Evolutionary conservation across 805 yeast genomes (phyloP).

Genomic region (Wickerhamomyces alni): DNA sequence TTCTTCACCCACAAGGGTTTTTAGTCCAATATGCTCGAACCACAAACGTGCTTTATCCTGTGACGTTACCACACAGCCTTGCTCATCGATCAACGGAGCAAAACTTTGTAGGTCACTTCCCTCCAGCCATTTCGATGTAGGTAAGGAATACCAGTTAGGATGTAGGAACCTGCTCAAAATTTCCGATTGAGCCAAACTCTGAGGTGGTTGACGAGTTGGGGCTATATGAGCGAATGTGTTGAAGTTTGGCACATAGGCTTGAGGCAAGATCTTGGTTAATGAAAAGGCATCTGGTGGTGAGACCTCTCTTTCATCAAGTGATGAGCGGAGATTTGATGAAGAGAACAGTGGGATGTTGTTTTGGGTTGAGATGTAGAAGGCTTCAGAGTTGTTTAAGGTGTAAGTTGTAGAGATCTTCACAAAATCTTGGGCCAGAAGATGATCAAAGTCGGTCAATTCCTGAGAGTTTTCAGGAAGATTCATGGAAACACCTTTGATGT

Average conservation of each 20-base stretch:
- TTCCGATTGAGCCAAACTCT: slow-evolving; percentile 48
- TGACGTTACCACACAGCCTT: slow-evolving; percentile 45
- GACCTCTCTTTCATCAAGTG: slow-evolving; percentile 69
- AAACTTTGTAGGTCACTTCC: slow-evolving; percentile 44
- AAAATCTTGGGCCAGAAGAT: slow-evolving; percentile 50
- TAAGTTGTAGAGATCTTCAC: slow-evolving; percentile 51
- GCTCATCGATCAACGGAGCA: slow-evolving; percentile 64
- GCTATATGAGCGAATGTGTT: slow-evolving; percentile 25
- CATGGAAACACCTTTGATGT: slow-evolving; percentile 22
- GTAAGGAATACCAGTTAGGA: slow-evolving; percentile 60
- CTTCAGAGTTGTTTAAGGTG: slow-evolving; percentile 53
- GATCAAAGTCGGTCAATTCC: slow-evolving; percentile 23
- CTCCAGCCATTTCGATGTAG: slow-evolving; percentile 61
- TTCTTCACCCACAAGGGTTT: slow-evolving; percentile 23
- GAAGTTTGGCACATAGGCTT: slow-evolving; percentile 16
- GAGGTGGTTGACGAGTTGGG: slow-evolving; percentile 15
- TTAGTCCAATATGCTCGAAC: slow-evolving; percentile 48
- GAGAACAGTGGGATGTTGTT: slow-evolving; percentile 76
- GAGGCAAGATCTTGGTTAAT: slow-evolving; percentile 64
- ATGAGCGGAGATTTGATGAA: slow-evolving; percentile 61
- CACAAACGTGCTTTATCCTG: slow-evolving; percentile 45
- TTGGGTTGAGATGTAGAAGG: slow-evolving; percentile 51
- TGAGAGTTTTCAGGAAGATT: slow-evolving; percentile 9
- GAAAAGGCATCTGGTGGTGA: slow-evolving; percentile 62
- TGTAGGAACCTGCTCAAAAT: slow-evolving; percentile 48